Base-by-base conservation (phyloP, 495 filamentous ascomycete species). In the Neurospora pannonica region DNA sequence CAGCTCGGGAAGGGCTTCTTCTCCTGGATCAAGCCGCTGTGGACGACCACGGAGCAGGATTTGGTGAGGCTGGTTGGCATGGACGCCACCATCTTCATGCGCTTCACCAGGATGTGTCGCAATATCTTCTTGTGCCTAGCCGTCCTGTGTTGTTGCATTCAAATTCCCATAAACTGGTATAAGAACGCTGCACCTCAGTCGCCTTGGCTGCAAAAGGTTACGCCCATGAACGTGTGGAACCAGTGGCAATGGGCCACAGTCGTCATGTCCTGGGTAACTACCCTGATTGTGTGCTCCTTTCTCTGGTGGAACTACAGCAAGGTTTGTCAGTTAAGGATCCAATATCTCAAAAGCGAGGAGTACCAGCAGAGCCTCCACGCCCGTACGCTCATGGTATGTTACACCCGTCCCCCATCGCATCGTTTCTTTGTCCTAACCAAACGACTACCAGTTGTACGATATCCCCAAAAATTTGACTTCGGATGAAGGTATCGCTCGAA, bases 361-460 rank as follows among this genome's bases (percentile, higher is more conserved):
- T 99, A 98, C 77, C 92, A 97, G 81, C 87, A 87, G 48, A 97
- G 94, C 81, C 83, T 98, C 71, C 94, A 97, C 82, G 90, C 97
- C 6, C 87, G 97, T 74, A 98, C 95, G 2, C 82, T 99, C 77
- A 95, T 99, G 91, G 90, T 93, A 83, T 71, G 84, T 76, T 72
- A 38, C 34, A 71, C 76, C 70, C 71, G 31, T 36, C 43, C 69
- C 48, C 8, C 69, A 69, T 6, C 9, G 11, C 17, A 39, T 19
- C 6, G 37, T 73, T 28, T 28, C 19, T 21, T 19, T 40, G 48
- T 38, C 70, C 73, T 79, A 74, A 79, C 79, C 75, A 74, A 75
- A 78, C 28, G 36, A 9, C 36, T 6, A 38, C 7, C 79, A 93
- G 92, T 83, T 99, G 71, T 96, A 93, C 60, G 92, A 97, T 83